Base-by-base conservation (phyloP, 2,329 filamentous ascomycete genomes). In the Pyrenophora teres region DNA sequence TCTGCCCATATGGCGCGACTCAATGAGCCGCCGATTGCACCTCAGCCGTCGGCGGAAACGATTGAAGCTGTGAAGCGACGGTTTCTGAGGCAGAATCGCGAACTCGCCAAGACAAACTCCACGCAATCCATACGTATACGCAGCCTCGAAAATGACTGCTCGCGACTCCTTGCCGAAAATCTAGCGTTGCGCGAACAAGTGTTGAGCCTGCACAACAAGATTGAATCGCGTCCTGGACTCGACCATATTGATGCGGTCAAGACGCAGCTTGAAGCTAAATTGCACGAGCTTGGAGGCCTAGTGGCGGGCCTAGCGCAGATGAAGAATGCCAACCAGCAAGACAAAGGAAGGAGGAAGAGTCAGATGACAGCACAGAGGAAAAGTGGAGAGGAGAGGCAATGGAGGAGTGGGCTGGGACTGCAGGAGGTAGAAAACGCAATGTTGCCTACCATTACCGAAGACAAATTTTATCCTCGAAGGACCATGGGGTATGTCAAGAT, bases 71-170 rank as follows among this genome's bases (percentile, higher is more conserved):
- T 93, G 53, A 89, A 90, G 71, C 84, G 87, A 67, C 87, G 88
- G 70, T 90, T 92, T 69, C 79, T 92, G 65, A 84, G 90, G 47
- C 90, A 94, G 71, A 95, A 95, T 71, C 84, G 89, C 74, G 90
- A 94, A 67, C 87, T 94, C 58, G 89, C 89, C 52, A 81, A 80
- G 70, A 84, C 82, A 64, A 94, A 95, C 75, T 90, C 89, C 19
- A 81, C 83, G 43, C 88, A 92, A 71, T 89, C 88, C 27, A 80
- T 90, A 27, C 87, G 87, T 60, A 92, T 94, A 64, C 86, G 89
- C 54, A 84, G 81, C 57, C 81, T 94, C 52, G 89, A 93, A 68
- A 84, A 86, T 68, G 89, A 95, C 72, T 86, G 84, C 56, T 85
- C 87, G 35, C 84, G 86, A 41, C 81, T 92, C 58, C 79, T 92